phyloP scores from a whole-genome alignment of 139 green algal genomes.

The Auxenochlorella pyrenoidosa region DNA sequence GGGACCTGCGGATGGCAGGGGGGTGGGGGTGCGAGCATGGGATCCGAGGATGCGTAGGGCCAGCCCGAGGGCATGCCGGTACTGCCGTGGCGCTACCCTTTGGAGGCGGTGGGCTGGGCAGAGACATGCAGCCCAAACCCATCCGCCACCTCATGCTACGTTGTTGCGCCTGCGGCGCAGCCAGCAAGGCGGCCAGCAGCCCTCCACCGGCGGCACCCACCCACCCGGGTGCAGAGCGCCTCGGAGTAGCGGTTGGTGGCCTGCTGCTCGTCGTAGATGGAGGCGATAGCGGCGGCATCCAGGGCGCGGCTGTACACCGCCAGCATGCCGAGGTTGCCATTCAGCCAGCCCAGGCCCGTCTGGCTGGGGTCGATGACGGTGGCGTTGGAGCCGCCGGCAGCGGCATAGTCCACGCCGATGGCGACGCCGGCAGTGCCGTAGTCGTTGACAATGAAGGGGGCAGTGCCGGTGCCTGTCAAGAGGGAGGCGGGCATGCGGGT shows the following conservation, averaged over 20 bases:
- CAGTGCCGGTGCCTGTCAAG: background rate
- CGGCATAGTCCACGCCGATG: background rate
- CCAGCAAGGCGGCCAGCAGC: background rate
- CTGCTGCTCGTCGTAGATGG: constrained; percentile 2
- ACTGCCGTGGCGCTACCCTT: no score
- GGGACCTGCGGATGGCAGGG: background rate
- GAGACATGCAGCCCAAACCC: background rate
- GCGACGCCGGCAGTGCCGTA: constrained; percentile 5
- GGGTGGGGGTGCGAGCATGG: background rate
- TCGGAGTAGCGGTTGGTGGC: background rate
- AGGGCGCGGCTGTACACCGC: background rate
- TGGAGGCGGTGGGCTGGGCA: background rate
- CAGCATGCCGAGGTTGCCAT: background rate
- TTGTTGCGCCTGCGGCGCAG: background rate
- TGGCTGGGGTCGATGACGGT: background rate
- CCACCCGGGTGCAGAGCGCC: background rate
- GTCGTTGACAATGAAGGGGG: background rate
- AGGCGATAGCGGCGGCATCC: background rate
- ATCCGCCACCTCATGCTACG: background rate
- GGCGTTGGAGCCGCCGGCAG: background rate
- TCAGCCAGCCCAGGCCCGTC: constrained; percentile 1
- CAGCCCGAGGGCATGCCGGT: background rate
- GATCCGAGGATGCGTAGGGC: background rate
- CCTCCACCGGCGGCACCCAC: background rate
- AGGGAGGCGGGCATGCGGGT: background rate